These are phyloP conservation scores for Quercus cerris DNA, from an alignment of 306 rosid species.

Conservation along the genomic window DNA sequence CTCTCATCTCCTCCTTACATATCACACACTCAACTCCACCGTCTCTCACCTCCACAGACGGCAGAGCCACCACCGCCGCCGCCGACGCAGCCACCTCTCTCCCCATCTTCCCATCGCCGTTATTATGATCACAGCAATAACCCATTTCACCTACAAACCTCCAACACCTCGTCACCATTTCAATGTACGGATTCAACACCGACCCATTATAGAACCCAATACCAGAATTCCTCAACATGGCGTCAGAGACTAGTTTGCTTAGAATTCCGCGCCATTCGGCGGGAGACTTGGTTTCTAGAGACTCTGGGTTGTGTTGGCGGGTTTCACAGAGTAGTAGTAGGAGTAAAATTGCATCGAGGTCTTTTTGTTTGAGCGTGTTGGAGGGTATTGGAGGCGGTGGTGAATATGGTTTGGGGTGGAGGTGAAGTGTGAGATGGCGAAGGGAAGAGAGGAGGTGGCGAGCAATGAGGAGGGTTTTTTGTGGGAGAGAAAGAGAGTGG, in stretches of 20 bases:
- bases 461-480: slow-evolving; percentile 67
- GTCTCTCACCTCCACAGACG: slow-evolving; percentile 45
- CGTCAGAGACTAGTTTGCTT: slow-evolving; percentile 13
- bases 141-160: slow-evolving; percentile 43
- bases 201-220: slow-evolving; percentile 34
- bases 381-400: slow-evolving; percentile 16
- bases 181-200: slow-evolving; percentile 52
- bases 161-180: slow-evolving; percentile 57
- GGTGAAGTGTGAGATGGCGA: slow-evolving; percentile 54
- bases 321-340: slow-evolving; percentile 81
- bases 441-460: slow-evolving; percentile 73
- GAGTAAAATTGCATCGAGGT: slow-evolving; percentile 60
- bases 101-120: slow-evolving; percentile 17
- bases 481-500: slow-evolving; percentile 58
- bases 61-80: slow-evolving; percentile 50
- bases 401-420: slow-evolving; percentile 22
- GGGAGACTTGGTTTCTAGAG: slow-evolving; percentile 33
- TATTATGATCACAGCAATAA: slow-evolving; percentile 1
- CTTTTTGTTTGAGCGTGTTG: slow-evolving; percentile 32
- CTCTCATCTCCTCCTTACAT: slow-evolving; percentile 75
- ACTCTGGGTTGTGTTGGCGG: slow-evolving; percentile 52
- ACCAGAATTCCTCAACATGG: slow-evolving; percentile 41
- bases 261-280: slow-evolving; percentile 52
- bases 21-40: slow-evolving; percentile 70
- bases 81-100: slow-evolving; percentile 56